Percentiles rank a stretch among this genome's conserved stretches.
Evolutionary conservation across 2,329 filamentous ascomycete genomes (phyloP).

Genomic region (Hypoxylon sp.): DNA sequence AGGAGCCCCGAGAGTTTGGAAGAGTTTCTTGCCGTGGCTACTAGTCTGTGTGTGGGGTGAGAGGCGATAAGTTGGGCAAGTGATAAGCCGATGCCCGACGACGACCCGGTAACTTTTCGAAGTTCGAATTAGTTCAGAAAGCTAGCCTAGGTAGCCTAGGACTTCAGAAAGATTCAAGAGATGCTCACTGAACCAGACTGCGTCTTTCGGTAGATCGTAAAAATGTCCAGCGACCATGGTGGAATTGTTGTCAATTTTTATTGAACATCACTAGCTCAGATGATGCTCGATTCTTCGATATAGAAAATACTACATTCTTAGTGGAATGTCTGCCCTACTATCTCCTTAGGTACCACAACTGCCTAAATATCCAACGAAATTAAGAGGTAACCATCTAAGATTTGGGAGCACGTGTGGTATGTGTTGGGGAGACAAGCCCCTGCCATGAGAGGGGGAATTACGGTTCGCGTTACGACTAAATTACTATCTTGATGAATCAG

Average conservation of each 20-base stretch:
- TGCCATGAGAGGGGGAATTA: not conserved
- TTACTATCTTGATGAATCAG: not conserved
- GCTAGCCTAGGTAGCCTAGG: not conserved
- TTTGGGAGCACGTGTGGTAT: not conserved
- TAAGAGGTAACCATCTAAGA: not conserved
- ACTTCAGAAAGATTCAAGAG: not conserved
- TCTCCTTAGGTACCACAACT: too few species aligned
- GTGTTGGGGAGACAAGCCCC: not conserved
- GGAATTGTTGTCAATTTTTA: not conserved
- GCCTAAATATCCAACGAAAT: too few species aligned
- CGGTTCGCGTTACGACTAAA: not conserved
- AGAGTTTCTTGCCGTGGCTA: constrained; percentile 61
- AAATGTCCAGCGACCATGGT: not conserved
- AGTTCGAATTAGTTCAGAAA: constrained; percentile 32
- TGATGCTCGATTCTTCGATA: too few species aligned
- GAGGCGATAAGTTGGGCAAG: constrained; percentile 58
- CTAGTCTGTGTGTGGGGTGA: constrained; percentile 58
- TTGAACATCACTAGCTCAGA: not conserved
- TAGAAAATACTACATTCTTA: too few species aligned
- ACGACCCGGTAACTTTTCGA: constrained; percentile 63
- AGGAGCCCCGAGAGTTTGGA: constrained; percentile 20
- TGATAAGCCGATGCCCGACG: constrained; percentile 62
- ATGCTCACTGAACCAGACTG: constrained; percentile 43
- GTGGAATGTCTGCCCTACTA: too few species aligned
- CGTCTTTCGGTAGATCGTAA: constrained; percentile 39